phyloP scores from a whole-genome alignment of 805 yeast species.

The Grigorovia humatica region DNA sequence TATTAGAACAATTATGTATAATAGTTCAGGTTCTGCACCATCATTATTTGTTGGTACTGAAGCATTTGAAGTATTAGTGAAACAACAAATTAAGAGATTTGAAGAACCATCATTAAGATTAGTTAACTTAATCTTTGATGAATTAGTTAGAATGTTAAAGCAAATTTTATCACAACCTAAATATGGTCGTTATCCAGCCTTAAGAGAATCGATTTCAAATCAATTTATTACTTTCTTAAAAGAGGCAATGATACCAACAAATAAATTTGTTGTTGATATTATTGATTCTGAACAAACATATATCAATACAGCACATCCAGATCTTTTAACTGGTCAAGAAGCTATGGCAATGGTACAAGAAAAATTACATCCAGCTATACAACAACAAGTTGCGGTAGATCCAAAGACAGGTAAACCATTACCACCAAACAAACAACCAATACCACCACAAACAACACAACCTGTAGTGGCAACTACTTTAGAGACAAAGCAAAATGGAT shows the following conservation, averaged over 20 bases:
- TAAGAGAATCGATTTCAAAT: slow-evolving; percentile 77
- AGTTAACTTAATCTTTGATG: slow-evolving; percentile 85
- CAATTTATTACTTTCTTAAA: slow-evolving; percentile 73
- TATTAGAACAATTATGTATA: slow-evolving; percentile 92
- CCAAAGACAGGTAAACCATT: slow-evolving; percentile 85
- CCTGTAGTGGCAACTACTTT: not conserved
- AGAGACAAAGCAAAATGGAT: slow-evolving; percentile 50
- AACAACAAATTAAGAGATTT: slow-evolving; percentile 85
- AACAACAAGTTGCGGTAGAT: slow-evolving; percentile 70
- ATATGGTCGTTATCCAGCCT: slow-evolving; percentile 80
- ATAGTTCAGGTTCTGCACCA: slow-evolving; percentile 93
- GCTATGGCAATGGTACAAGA: slow-evolving; percentile 91
- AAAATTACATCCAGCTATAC: slow-evolving; percentile 57
- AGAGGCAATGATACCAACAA: slow-evolving; percentile 74
- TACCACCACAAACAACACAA: slow-evolving; percentile 21
- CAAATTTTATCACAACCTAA: slow-evolving; percentile 75
- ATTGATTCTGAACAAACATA: slow-evolving; percentile 84
- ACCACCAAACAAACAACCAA: slow-evolving; percentile 33
- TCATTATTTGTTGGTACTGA: slow-evolving; percentile 94
- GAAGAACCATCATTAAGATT: slow-evolving; percentile 90
- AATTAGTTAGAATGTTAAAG: slow-evolving; percentile 78
- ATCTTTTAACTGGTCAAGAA: slow-evolving; percentile 84
- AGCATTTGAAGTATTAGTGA: slow-evolving; percentile 91
- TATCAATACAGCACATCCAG: slow-evolving; percentile 97
- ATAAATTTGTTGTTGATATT: slow-evolving; percentile 71